These are phyloP conservation scores for Fusarium sp. DNA, from an alignment of 2,329 filamentous ascomycete genomes.

Conservation along the genomic window DNA sequence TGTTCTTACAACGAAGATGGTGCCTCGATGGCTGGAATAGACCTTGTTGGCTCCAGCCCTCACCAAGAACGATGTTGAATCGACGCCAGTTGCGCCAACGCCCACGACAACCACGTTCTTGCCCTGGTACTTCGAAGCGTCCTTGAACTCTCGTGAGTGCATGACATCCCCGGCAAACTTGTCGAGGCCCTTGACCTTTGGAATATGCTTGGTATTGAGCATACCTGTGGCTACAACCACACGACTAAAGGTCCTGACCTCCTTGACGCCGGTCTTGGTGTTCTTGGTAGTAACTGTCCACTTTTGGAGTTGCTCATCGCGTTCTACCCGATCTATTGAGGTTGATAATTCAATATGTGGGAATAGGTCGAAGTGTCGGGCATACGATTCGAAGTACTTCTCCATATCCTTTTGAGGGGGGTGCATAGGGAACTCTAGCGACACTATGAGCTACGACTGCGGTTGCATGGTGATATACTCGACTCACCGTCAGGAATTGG, in stretches of 20 bases:
- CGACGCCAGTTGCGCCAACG: slow-evolving; percentile 56
- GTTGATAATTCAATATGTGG: slow-evolving; percentile 49
- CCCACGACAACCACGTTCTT: slow-evolving; percentile 63
- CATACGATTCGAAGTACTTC: slow-evolving; percentile 53
- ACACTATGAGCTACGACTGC: slow-evolving; percentile 2
- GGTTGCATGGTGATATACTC: not conserved
- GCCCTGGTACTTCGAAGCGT: slow-evolving; percentile 52
- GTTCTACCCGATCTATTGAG: slow-evolving; percentile 45
- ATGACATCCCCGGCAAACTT: slow-evolving; percentile 57
- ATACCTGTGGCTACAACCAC: slow-evolving; percentile 54
- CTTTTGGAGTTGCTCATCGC: slow-evolving; percentile 43
- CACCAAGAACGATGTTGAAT: slow-evolving; percentile 50
- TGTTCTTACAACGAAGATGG: slow-evolving; percentile 45
- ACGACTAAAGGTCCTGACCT: slow-evolving; percentile 52
- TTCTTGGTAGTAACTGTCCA: slow-evolving; percentile 51
- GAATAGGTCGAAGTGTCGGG: slow-evolving; percentile 50
- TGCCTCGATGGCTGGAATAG: slow-evolving; percentile 59
- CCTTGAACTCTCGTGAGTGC: slow-evolving; percentile 57
- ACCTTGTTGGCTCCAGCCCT: slow-evolving; percentile 54
- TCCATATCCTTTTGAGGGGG: slow-evolving; percentile 48
- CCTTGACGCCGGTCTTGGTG: slow-evolving; percentile 35
- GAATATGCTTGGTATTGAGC: slow-evolving; percentile 53
- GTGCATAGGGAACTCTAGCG: slow-evolving; percentile 42
- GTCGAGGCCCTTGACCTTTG: slow-evolving; percentile 55
- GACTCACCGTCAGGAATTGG: slow-evolving; percentile 50